Conservation (phyloP, 345 rosid species). For the Syzygium grande region DNA sequence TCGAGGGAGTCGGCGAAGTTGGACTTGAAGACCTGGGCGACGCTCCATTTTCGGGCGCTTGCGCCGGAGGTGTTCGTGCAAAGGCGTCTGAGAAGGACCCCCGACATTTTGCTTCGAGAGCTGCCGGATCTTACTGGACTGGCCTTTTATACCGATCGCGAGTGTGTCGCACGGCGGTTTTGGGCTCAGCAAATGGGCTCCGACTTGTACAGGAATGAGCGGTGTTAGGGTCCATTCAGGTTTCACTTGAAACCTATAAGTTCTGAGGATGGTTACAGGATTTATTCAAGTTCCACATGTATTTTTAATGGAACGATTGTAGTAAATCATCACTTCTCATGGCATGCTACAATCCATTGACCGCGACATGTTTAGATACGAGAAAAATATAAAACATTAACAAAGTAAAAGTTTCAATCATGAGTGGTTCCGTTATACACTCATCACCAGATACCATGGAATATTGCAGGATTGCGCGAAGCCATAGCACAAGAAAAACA, state of each 20-base stretch:
- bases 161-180: background rate
- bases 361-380: no score
- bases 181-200: background rate
- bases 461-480: no score
- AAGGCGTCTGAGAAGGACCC: slow-evolving; percentile 18
- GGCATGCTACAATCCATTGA: no score
- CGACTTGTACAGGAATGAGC: background rate
- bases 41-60: slow-evolving; percentile 22
- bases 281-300: background rate
- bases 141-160: background rate
- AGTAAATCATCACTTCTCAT: no score
- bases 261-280: background rate
- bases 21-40: slow-evolving; percentile 62
- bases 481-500: no score
- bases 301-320: no score
- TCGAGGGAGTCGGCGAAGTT: slow-evolving; percentile 44
- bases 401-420: no score
- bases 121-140: background rate
- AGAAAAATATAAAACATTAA: no score
- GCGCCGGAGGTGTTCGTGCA: slow-evolving; percentile 17
- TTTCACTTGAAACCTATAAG: no score
- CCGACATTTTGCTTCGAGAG: background rate
- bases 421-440: no score
- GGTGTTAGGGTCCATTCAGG: no score
- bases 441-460: no score